Base-by-base conservation (phyloP, 2,329 filamentous ascomycete species). In the Apiospora sp. region DNA sequence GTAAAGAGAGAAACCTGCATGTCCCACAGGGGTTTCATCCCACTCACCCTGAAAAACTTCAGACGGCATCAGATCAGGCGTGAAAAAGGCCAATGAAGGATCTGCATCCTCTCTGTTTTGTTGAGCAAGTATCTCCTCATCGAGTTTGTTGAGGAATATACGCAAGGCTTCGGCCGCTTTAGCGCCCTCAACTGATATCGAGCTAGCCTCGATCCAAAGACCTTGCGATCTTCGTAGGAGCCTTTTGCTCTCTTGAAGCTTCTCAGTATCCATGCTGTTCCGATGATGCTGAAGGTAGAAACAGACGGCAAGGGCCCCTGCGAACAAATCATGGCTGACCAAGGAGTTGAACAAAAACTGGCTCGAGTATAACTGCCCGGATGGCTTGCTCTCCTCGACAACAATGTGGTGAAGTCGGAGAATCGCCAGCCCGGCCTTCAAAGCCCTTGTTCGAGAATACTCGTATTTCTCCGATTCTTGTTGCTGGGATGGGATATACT, bases 371-470 rank as follows among this genome's bases (percentile, higher is more conserved):
- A 74, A 48, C 30, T 58, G 61, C 16, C 71, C 73, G 13, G n/a
- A 46, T 12, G 70, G 71, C 22, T 70, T 64, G 24, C 58, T 76
- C 68, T 78, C 76, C 34, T 80, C 78, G 34, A 79, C 75, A 0
- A 79, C 70, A 1, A 76, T 61, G 2, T 76, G 68, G 30, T 81
- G 79, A 13, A 79, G 76, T 10, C 76, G 41, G 0, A 81, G 72
- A 0, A 75, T 75, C 12, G 73, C 73, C 0, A 81, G 69, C 0
- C 78, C 73, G 0, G 79, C 77, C 19, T 79, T 73, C 0, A 81
- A 6, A 34, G 77, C 78, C 0, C 75, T 64, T 4, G 67, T 73
- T 6, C 75, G 74, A 0, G 80, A 82, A 71, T 81, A 80, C 1
- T 73, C 71, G 58, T 76, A 78, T 3, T 71, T 41, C 6, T 75